A percentile compares a stretch with the other conserved stretches of the same genome.
Conservation (phyloP, 257 asterid species). For the Solanum medicagineum region DNA sequence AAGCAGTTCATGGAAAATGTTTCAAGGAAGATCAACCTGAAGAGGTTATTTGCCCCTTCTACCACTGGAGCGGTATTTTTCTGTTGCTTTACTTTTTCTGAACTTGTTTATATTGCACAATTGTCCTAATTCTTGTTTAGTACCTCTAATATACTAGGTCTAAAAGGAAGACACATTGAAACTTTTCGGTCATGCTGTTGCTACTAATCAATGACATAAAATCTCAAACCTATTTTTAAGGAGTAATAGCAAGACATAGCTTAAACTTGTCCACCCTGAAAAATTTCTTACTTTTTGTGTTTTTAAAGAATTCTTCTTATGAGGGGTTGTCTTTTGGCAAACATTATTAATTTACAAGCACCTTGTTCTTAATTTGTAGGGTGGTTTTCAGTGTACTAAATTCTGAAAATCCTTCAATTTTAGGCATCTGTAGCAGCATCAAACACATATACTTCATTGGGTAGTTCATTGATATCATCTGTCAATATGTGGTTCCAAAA, state of each 20-base stretch:
- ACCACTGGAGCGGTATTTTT: slow-evolving; percentile 63
- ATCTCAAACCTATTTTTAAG: background rate
- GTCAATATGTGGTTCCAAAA: background rate
- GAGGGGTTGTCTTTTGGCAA: background rate
- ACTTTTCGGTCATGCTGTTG: background rate
- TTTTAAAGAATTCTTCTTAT: background rate
- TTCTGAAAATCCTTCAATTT: background rate
- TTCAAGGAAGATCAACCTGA: slow-evolving; percentile 44
- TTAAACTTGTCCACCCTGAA: background rate
- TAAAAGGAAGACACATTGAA: background rate
- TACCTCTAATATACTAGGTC: background rate
- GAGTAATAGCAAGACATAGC: background rate
- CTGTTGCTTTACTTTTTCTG: background rate
- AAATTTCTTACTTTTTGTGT: background rate
- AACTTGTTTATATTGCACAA: background rate
- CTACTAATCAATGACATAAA: background rate
- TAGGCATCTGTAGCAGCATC: background rate
- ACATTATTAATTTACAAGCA: background rate
- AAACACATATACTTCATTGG: background rate
- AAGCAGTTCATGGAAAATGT: slow-evolving; percentile 25
- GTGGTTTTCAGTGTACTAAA: background rate
- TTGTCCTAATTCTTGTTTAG: background rate
- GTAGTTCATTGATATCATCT: background rate
- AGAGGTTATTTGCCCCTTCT: slow-evolving; percentile 76
- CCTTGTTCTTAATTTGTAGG: background rate